Base-by-base conservation (phyloP, 2,329 filamentous ascomycete genomes). In the Lachnellula arida region DNA sequence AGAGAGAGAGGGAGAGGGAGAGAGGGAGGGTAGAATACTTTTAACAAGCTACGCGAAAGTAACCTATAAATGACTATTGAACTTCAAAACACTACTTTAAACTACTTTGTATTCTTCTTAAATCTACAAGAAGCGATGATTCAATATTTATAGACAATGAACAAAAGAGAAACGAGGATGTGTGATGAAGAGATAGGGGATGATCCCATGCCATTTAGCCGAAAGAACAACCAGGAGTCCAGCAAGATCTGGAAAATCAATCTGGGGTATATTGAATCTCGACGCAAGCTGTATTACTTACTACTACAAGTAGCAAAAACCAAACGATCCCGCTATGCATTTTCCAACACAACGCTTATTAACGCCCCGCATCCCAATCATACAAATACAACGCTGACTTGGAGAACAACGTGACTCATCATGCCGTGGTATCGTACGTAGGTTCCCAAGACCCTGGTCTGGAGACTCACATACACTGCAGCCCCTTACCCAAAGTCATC, bases 401-500 rank as follows among this genome's bases (percentile, higher is more conserved):
- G 35, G 11, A 43, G 43, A 17, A 44, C 46, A 48, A 25, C 15
- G 43, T 17, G 14, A 39, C 14, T 43, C 23, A 15, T 28, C 15
- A 32, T 42, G 19, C 46, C 17, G 25, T 49, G 51, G 22, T 47
- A 57, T 49, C 46, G 44, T 54, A 17, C n/a, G n/a, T n/a, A n/a
- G 15, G 44, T 6, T 25, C 37, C 19, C 46, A 48, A 54, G 49
- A 44, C 39, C 50, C 5, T 40, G 5, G 14, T 40, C 50, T 39
- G 17, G 32, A 61, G 48, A 63, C 60, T 63, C 54, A 63, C 39
- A 50, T 55, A 56, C 46, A 59, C 43, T 60, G 60, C 19, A 54
- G 39, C 14, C 58, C 57, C 23, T 56, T 60, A 5, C 58, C 58
- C 62, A 80, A 71, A 1, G 82, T 85, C 63, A 86, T 69, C 65